Evolutionary conservation across 495 filamentous ascomycete species (phyloP), one percentile per base, ranked within the genome.

Genomic region (Penicillium cataractarum): DNA sequence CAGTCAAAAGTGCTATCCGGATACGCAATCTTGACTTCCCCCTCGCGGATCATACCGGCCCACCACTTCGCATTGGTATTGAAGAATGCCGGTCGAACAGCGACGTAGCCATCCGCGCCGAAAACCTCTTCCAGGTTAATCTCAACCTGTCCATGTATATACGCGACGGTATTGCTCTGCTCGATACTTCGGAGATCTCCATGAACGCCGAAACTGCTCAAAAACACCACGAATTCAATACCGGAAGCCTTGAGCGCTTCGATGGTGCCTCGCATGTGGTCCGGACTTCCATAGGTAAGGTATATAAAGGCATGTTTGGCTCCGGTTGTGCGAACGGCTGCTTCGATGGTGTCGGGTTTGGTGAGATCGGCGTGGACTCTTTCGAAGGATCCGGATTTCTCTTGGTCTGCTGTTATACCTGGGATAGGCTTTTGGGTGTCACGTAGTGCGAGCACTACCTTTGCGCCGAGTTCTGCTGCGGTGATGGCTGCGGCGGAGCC

Each of bases 401-500:
- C 70, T 19, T 61, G 29, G 15, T 58, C 35, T 10, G 46, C 5
- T 2, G 24, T 55, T 0, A 75, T 31, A 10, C 61, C 50, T 21
- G 70, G 68, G 44, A 65, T 63, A 22, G 55, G 46, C 32, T 60
- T 74, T 52, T 65, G 50, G 40, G 26, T 57, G 59, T 65, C 65
- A 57, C 59, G 74, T 7, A 54, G 6, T 4, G 51, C 51, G 9
- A 54, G 51, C 7, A 33, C n/a, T 2, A 54, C 51, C 22, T 54
- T 54, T 33, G 51, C 51, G 15, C 51, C 72, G 6, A 56, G 60
- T 6, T 59, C 13, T 68, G 83, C 57, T 73, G 84, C 72, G 70
- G 76, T 39, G 75, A 76, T 65, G 71, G 81, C 63, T 72, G 79
- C 51, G 69, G 75, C 56, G 70, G 76, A 74, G 40, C 57, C 72